Base-by-base conservation (phyloP, 2,329 filamentous ascomycete species). In the Diaporthe longicolla region DNA sequence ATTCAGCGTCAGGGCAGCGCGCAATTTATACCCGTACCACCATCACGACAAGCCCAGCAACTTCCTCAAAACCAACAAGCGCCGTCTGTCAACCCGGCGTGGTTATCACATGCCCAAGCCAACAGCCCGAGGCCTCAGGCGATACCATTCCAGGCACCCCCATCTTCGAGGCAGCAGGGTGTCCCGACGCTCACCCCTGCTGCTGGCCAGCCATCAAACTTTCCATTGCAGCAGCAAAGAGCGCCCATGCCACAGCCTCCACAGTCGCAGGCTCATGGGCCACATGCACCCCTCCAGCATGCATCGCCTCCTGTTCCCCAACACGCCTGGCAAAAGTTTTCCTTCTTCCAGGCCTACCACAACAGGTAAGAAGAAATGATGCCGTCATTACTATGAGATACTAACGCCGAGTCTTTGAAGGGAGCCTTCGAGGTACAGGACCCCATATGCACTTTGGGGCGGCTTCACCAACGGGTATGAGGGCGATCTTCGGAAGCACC, bases 401-500 rank as follows among this genome's bases (percentile, higher is more conserved):
- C 70, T 75, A 50, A 73, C 57, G 81, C 65, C 11, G 11, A 61
- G 17, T 35, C n/a, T 6, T 6, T 48, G 3, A 75, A 89, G 88
- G 81, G 87, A 89, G 74, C 83, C 87, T 8, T 84, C 86, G 10
- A 87, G 87, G 71, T 92, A 92, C 74, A 86, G 88, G 66, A 91
- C 89, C 6, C 90, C 90, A 1, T 92, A 92, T 78, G 85, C 87
- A 21, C 83, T 85, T 1, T 86, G 83, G 82, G 87, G 88, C 32
- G 90, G 89, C 0, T 91, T 91, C 77, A 90, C 87, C 45, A 92
- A 92, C 75, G 89, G 89, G 6, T 91, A 91, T 73, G 88, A 91
- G 79, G 88, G 87, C 26, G 87, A 87, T 63, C 75, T 87, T 24
- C 82, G 84, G 65, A 84, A 85, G 24, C 85, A 88, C 73, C 75